Conservation (phyloP, 768 basidiomycete genomes). For the Boletus tylopilopsis region DNA sequence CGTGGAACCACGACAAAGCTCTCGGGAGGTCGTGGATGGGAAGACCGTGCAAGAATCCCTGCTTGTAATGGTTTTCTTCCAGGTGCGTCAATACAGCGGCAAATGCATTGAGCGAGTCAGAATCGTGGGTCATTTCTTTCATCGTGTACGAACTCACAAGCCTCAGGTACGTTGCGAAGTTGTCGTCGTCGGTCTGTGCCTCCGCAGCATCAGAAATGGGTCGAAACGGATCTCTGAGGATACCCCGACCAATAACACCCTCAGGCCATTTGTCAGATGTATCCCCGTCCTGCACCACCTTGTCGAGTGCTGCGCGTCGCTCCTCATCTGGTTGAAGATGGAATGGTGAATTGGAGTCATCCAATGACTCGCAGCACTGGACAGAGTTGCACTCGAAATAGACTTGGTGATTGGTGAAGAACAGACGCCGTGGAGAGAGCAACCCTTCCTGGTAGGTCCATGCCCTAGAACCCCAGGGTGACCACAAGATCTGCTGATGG, state of each 20-base stretch:
- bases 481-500: slow-evolving; percentile 1
- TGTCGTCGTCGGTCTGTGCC: not conserved
- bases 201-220: not conserved
- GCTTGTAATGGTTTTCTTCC: not conserved
- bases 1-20: slow-evolving; percentile 11
- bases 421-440: slow-evolving; percentile 13
- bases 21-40: slow-evolving; percentile 8
- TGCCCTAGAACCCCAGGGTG: slow-evolving; percentile 10
- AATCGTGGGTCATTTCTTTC: slow-evolving; percentile 5
- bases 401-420: slow-evolving; percentile 20
- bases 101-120: slow-evolving; percentile 13
- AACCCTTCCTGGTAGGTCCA: slow-evolving; percentile 21
- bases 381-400: slow-evolving; percentile 16
- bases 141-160: slow-evolving; percentile 6
- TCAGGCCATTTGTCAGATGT: not conserved
- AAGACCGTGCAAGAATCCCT: slow-evolving; percentile 15
- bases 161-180: not conserved
- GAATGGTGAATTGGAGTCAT: slow-evolving; percentile 12
- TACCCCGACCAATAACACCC: slow-evolving; percentile 1
- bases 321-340: slow-evolving; percentile 5
- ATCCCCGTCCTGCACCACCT: not conserved
- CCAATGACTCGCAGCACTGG: slow-evolving; percentile 12
- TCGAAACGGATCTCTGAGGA: slow-evolving; percentile 10
- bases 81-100: slow-evolving; percentile 12
- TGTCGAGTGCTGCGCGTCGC: not conserved